These are phyloP conservation scores for Naumovozyma baii DNA, from an alignment of 805 yeast genomes.

Conservation along the genomic window DNA sequence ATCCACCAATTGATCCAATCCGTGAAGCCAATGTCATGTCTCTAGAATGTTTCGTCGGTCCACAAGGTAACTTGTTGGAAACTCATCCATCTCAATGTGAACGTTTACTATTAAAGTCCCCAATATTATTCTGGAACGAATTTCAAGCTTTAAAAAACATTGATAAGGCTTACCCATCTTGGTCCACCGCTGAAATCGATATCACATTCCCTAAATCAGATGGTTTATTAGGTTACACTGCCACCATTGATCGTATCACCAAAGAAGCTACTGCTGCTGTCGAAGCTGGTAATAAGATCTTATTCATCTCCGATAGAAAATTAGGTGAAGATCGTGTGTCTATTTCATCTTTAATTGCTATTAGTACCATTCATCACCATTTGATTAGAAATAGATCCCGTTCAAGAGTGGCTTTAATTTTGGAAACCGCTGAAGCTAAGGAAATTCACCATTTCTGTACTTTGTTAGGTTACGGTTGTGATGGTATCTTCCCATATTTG, in stretches of 20 bases:
- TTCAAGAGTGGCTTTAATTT: slow-evolving; percentile 81
- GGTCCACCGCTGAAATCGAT: slow-evolving; percentile 78
- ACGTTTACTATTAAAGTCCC: slow-evolving; percentile 72
- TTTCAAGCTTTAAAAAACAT: slow-evolving; percentile 67
- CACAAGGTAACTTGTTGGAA: slow-evolving; percentile 89
- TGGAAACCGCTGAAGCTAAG: slow-evolving; percentile 95
- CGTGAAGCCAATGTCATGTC: slow-evolving; percentile 97
- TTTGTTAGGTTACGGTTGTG: slow-evolving; percentile 93
- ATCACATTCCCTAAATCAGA: slow-evolving; percentile 78
- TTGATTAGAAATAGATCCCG: slow-evolving; percentile 92
- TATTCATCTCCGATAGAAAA: slow-evolving; percentile 65
- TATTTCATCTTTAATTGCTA: slow-evolving; percentile 81
- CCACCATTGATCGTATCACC: slow-evolving; percentile 78
- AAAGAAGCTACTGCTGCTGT: slow-evolving; percentile 80
- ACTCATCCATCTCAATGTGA: slow-evolving; percentile 89
- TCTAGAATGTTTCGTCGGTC: slow-evolving; percentile 92
- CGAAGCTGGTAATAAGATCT: slow-evolving; percentile 50
- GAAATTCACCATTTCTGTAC: slow-evolving; percentile 96
- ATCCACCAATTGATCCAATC: slow-evolving; percentile 97
- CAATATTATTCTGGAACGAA: slow-evolving; percentile 67
- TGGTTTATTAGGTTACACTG: slow-evolving; percentile 78
- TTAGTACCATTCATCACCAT: slow-evolving; percentile 95
- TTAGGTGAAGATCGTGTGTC: slow-evolving; percentile 58
- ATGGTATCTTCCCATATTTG: slow-evolving; percentile 88
- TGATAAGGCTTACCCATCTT: slow-evolving; percentile 66